Evolutionary conservation across 2,329 filamentous ascomycete species (phyloP), one percentile per base, ranked within the genome.

Genomic region (Arthrinium puccinioides): DNA sequence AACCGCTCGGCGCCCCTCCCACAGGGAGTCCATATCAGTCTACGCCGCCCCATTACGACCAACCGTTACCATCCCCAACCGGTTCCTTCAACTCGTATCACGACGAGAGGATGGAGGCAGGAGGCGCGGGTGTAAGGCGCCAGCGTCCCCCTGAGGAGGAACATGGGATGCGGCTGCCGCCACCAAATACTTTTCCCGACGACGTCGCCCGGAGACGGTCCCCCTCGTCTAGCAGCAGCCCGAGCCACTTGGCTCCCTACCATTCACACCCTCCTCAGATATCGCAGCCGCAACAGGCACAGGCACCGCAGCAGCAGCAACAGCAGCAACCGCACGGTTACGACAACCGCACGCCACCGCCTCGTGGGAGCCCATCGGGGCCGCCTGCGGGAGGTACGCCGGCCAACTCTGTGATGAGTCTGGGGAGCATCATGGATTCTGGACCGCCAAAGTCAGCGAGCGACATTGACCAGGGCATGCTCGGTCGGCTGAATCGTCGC

Each of bases 381-480:
- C 41, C 48, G 37, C 44, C 48, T 5, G 45, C 54, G 16, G 55
- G 53, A 21, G 55, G 55, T 25, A 55, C 55, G 23, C 61, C 59
- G 18, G 63, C 61, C 42, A 62, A 55, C 40, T 72, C 69, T n/a
- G 63, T 71, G 16, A 75, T 74, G 70, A 74, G 68, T 47, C 48
- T 73, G 27, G 69, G 65, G 49, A 71, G 69, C 40, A 55, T 72
- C 43, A 66, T 74, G 50, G 70, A 68, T 35, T 48, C 49, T 11
- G 49, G 40, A 59, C 59, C 32, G 6, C 25, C 25, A 4, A 14
- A 14, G 5, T 16, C 14, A 16, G 14, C 29, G 10, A 68, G 62
- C 46, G 72, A 76, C 39, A 74, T 76, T 40, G 74, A 77, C 47
- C 63, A 64, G 46, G 66, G 59, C 41, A 77, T 77, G 74, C 60